Base-by-base conservation (phyloP, 306 rosid genomes). In the Luffa acutangula region DNA sequence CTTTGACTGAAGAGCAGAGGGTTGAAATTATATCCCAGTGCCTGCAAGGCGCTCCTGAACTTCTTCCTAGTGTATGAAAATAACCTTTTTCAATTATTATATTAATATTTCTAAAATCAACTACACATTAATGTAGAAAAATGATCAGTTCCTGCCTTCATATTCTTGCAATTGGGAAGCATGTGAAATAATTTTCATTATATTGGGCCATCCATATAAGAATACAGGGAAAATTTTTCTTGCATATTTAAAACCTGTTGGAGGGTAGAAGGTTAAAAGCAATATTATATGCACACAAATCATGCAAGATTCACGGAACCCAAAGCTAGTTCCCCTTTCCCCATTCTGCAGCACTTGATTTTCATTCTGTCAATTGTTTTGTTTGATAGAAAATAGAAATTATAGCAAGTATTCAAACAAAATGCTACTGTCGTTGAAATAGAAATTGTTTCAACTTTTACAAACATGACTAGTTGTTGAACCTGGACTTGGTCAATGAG, bases 1-100 rank as follows among this genome's bases (percentile, higher is more conserved):
- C 99, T 53, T 89, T 95, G 87, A 88, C 91, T 53, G 99, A 95
- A 84, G 97, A 95, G 78, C 99, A 95, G 82, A 88, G 99, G 77
- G 83, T 87, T 80, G 89, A 87, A 84, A 88, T 95, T 91, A 82
- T 95, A 63, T 85, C 86, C 46, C 89, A 89, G 80, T 91, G 91
- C 7, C 87, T 95, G 86, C 90, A 83, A 84, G 85, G 79, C 80
- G 83, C 85, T 79, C 86, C 93, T 34, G 83, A 83, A 62, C 87
- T 92, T 81, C 86, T 89, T 79, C 82, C 91, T 77, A 64, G 84
- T 71, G 99, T 93, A 86, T 79, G 90, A 64, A 36, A 79, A 14
- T 13, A 63, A 60, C 25, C 7, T 49, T 78, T 13, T 3, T 45
- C 36, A 9, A 20, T 63, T 6, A 21, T 65, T 67, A 78, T 79